phyloP scores from a whole-genome alignment of 2,329 filamentous ascomycete species.

The Xylariaceae sp. region DNA sequence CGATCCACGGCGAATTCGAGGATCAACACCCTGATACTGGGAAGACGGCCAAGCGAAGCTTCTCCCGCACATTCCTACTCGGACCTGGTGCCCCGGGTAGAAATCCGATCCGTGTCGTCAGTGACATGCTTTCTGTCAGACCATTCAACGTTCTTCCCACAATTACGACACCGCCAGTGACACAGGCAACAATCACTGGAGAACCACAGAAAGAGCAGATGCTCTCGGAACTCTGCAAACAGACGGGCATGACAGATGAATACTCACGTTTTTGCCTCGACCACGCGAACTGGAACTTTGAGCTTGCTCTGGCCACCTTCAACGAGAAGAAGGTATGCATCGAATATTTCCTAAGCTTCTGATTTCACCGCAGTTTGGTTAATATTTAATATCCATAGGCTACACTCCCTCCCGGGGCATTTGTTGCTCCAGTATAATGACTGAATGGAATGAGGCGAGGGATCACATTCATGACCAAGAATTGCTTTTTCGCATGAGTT shows the following conservation, averaged over 20 bases:
- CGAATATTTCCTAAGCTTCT: no score
- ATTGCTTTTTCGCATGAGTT: constrained; percentile 19
- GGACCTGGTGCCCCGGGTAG: constrained; percentile 67
- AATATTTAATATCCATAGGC: constrained; percentile 28
- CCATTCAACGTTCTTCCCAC: constrained; percentile 56
- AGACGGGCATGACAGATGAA: constrained; percentile 75
- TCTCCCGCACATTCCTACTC: constrained; percentile 77
- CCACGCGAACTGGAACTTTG: constrained; percentile 77
- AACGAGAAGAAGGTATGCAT: constrained; percentile 66
- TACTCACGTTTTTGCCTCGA: constrained; percentile 80
- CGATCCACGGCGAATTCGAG: constrained; percentile 80
- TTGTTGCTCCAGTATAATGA: constrained; percentile 21
- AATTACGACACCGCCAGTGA: constrained; percentile 18
- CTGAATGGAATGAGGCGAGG: neutral
- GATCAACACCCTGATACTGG: constrained; percentile 61
- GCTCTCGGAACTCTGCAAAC: constrained; percentile 70
- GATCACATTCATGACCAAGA: neutral
- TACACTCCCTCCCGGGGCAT: constrained; percentile 50
- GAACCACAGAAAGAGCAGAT: constrained; percentile 64
- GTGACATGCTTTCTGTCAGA: constrained; percentile 73
- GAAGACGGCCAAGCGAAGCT: constrained; percentile 67
- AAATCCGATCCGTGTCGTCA: constrained; percentile 70
- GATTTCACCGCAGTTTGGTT: no score
- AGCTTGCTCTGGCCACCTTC: constrained; percentile 72
- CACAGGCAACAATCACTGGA: constrained; percentile 30